Conservation (phyloP, 2,329 filamentous ascomycete species). For the Sclerotinia minor region DNA sequence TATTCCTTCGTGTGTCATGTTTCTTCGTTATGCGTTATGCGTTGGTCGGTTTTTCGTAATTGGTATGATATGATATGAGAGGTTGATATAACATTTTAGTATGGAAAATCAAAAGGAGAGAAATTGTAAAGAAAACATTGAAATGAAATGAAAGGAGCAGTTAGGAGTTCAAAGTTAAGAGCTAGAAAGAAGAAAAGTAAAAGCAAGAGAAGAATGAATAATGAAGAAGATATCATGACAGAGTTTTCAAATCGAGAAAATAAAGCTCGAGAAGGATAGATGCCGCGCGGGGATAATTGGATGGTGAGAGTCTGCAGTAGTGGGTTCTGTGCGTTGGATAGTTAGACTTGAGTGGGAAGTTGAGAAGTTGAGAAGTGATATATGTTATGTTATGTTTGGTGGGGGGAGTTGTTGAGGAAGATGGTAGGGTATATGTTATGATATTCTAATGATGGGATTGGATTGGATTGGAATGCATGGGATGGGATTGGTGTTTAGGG, state of each 20-base stretch:
- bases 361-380: slow-evolving; percentile 5
- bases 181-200: not conserved
- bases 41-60: not conserved
- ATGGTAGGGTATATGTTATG: too few relatives aligned
- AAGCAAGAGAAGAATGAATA: not conserved
- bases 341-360: not conserved
- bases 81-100: too few relatives aligned
- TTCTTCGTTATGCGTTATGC: slow-evolving; percentile 3
- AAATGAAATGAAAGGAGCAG: not conserved
- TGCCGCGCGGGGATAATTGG: slow-evolving; percentile 31
- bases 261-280: slow-evolving; percentile 39
- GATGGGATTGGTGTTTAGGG: not conserved
- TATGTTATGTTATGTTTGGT: not conserved
- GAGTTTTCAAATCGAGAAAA: slow-evolving; percentile 36
- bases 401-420: not conserved
- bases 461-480: not conserved
- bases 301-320: slow-evolving; percentile 37
- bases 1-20: slow-evolving; percentile 1
- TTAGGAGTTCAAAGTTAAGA: too few relatives aligned
- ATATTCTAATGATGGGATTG: not conserved
- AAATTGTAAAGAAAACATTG: not conserved
- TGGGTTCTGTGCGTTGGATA: slow-evolving; percentile 34
- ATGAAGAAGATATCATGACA: not conserved
- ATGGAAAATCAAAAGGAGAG: too few relatives aligned
- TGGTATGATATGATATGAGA: too few relatives aligned